Evolutionary conservation across 345 rosid genomes (phyloP), one percentile per base, ranked within the genome.

Genomic region (Linum trigynum): DNA sequence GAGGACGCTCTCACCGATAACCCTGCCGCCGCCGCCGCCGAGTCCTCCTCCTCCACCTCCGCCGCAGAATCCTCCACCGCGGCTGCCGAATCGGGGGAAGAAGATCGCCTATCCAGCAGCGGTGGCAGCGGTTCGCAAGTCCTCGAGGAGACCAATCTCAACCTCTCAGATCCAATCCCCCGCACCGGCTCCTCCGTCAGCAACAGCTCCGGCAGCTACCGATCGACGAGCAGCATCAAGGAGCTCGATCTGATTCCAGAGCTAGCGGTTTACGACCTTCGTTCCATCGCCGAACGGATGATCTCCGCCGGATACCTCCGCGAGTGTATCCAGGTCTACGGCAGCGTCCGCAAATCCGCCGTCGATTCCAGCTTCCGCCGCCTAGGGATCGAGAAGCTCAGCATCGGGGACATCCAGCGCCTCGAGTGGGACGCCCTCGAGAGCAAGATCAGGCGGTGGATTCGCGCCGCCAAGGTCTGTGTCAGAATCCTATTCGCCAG

Each of bases 341-440:
- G 96, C 0, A 88, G 96, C 63, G 91, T 84, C 1, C 80, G 98
- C 58, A 92, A 90, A 67, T 86, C 96, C n/a, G 84, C 88, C 53
- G 80, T 92, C 8, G 98, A 90, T 69, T 77, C 83, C 43, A 85
- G 85, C 57, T 86, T 88, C 72, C 76, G 84, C 50, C 69, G 75
- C 48, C 78, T 92, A 57, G 92, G 97, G 55, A 79, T 92, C 69
- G 99, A 92, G 88, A 90, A 83, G 62, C 65, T 92, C 50, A 88
- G 97, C 74, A 88, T 92, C 74, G 97, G 98, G 3, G 98, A 92
- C 67, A 79, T 92, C 32, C 98, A 92, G 83, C 78, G 96, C 68
- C 75, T 92, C 4, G 91, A 86, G 7, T 92, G 98, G 96, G 85
- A 83, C 8, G 80, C 83, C 3, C 66, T 92, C 35, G 98, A 90